Evolutionary conservation across 805 yeast species (phyloP).

Genomic region (Scheffersomyces lignosus): DNA sequence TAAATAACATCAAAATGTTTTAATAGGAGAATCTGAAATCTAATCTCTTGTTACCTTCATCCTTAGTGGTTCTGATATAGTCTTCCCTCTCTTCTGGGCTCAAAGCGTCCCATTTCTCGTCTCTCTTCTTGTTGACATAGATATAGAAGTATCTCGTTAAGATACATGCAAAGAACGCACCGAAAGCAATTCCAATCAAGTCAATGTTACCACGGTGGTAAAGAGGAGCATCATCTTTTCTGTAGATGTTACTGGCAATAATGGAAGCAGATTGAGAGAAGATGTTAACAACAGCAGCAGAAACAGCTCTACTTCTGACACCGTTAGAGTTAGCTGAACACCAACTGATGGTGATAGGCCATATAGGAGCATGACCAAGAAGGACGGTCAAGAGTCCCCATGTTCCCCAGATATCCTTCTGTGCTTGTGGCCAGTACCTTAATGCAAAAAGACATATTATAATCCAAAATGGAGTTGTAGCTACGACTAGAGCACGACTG

Average conservation of each 20-base stretch:
- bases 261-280: slow-evolving; percentile 60
- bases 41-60: slow-evolving; percentile 58
- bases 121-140: slow-evolving; percentile 46
- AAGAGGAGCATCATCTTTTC: slow-evolving; percentile 56
- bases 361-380: slow-evolving; percentile 48
- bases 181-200: slow-evolving; percentile 40
- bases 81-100: slow-evolving; percentile 48
- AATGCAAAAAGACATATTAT: slow-evolving; percentile 22
- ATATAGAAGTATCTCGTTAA: slow-evolving; percentile 40
- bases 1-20: too few species aligned
- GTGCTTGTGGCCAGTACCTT: slow-evolving; percentile 46
- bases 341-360: slow-evolving; percentile 60
- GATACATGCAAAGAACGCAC: slow-evolving; percentile 27
- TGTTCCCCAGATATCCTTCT: slow-evolving; percentile 43
- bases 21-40: slow-evolving; percentile 44
- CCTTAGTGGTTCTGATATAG: slow-evolving; percentile 47
- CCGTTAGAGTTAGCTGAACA: slow-evolving; percentile 62
- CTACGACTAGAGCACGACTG: slow-evolving; percentile 14
- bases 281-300: slow-evolving; percentile 67
- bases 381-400: slow-evolving; percentile 37
- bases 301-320: slow-evolving; percentile 61
- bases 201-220: slow-evolving; percentile 58
- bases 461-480: slow-evolving; percentile 15
- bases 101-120: slow-evolving; percentile 51
- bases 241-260: slow-evolving; percentile 55